phyloP scores from a whole-genome alignment of 331 rosid genomes.

The Prunus yedoensis region DNA sequence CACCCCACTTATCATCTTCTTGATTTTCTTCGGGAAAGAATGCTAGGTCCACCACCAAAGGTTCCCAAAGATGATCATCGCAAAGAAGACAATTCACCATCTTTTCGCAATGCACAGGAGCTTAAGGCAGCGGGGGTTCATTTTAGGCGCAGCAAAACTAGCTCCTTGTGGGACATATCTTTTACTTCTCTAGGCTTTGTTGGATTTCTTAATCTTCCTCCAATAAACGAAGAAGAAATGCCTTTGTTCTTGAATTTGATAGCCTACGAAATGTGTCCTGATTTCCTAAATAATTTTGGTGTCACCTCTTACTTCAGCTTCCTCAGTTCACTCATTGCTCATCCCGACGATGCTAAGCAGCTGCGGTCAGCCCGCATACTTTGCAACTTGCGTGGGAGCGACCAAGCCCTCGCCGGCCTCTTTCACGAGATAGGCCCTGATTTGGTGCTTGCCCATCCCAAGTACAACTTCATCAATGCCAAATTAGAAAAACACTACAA shows the following conservation, averaged over 20 bases:
- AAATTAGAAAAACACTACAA: background rate
- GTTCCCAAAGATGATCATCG: too few relatives aligned
- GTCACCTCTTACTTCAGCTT: conserved; percentile 13
- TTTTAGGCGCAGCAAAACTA: background rate
- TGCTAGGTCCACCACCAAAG: background rate
- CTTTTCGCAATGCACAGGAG: conserved; percentile 20
- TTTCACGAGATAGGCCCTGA: conserved; percentile 7
- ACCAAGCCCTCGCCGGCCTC: background rate
- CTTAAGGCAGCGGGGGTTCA: conserved; percentile 13
- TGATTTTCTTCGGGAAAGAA: conserved; percentile 7
- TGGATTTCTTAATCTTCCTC: conserved; percentile 12
- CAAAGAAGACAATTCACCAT: too few relatives aligned
- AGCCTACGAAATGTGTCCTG: background rate
- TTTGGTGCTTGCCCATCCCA: background rate
- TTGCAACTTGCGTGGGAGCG: background rate
- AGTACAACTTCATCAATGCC: background rate
- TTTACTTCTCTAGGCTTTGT: background rate
- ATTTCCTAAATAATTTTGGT: background rate
- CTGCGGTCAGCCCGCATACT: background rate
- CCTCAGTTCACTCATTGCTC: conserved; percentile 15
- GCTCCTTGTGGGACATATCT: background rate
- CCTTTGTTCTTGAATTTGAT: background rate
- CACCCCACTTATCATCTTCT: conserved; percentile 2
- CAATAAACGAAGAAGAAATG: conserved; percentile 6
- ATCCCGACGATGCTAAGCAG: background rate